Evolutionary conservation across 495 filamentous ascomycete genomes (phyloP), one percentile per base, ranked within the genome.

Genomic region (Penicillium cataractarum): DNA sequence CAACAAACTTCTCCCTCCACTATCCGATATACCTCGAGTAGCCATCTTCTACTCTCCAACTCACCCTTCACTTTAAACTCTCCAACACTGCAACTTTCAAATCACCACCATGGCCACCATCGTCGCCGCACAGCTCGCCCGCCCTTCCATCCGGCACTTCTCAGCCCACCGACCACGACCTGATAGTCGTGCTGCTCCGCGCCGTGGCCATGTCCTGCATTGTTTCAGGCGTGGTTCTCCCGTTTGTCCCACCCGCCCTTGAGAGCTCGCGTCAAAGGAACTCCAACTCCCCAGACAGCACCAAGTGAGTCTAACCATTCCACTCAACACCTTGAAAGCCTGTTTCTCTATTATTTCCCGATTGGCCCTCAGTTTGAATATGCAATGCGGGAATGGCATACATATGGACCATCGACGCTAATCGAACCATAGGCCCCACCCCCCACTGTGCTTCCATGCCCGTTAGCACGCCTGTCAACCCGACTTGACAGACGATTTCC

Each of bases 401-500:
- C 29, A 35, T 24, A 8, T 24, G 8, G 24, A 33, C 21, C 31
- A 54, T 33, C 17, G 24, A 56, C 37, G 24, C 57, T 58, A 35
- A 52, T 21, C 26, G 27, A 35, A 22, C 12, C 37, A 40, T 27
- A 65, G 62, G 48, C 59, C 59, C 46, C 57, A 78, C 29, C 79
- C 79, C 52, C 78, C 78, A 26, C 79, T 81, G 19, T 81, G 79
- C 66, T 81, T 80, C 67, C 79, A 81, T 62, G 75, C 79, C 26
- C 75, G 79, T 50, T 81, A 78, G 62, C 15, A 7, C 50, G 33
- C 24, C 5, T 13, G 27, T 39, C 24, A 29, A 21, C 8, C 17
- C 7, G 13, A 29, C 12, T 13, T 29, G 46, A 26, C 6, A 27
- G 24, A 50, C 46, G 46, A 50, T 29, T 26, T 12, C 29, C 5